Evolutionary conservation across 1,139 yeast genomes (phyloP).

Genomic region (Candida tropicalis): DNA sequence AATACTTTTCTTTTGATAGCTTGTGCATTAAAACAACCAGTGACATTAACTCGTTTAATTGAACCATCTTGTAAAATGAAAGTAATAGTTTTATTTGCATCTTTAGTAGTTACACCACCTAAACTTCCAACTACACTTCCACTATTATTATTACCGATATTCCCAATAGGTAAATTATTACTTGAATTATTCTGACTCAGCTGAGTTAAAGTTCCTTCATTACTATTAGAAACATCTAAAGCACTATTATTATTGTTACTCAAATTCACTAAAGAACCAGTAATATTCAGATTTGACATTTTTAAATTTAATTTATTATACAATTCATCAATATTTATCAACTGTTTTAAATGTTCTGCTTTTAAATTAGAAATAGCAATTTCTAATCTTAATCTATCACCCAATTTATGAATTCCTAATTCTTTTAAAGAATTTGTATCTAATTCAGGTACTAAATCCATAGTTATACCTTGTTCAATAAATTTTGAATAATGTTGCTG

Average conservation of each 20-base stretch:
- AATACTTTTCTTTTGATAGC: conserved; percentile 74
- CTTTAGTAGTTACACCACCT: conserved; percentile 21
- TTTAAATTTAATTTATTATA: conserved; percentile 14
- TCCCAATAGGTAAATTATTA: conserved; percentile 3
- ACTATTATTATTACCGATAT: conserved; percentile 2
- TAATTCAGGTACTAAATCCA: conserved; percentile 61
- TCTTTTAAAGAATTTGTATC: conserved; percentile 73
- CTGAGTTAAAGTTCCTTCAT: conserved; percentile 20
- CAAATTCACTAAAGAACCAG: conserved; percentile 3
- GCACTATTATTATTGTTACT: conserved; percentile 3
- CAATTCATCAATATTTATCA: conserved; percentile 35
- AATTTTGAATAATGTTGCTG: conserved; percentile 40
- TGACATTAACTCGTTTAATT: conserved; percentile 70
- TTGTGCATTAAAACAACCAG: conserved; percentile 81
- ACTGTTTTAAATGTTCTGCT: conserved; percentile 36
- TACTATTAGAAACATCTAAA: conserved; percentile 15
- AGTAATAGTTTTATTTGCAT: conserved; percentile 53
- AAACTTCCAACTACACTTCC: conserved; percentile 19
- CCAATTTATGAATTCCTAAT: conserved; percentile 74
- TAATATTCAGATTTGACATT: background rate
- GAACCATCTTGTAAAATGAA: conserved; percentile 79
- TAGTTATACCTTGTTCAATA: conserved; percentile 55
- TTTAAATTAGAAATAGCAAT: conserved; percentile 51
- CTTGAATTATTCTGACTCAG: conserved; percentile 6
- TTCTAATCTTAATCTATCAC: conserved; percentile 75